Percentiles rank a stretch among this genome's conserved stretches.
Conservation (phyloP, 148 eudicot genomes). For the Chenopodium album region DNA sequence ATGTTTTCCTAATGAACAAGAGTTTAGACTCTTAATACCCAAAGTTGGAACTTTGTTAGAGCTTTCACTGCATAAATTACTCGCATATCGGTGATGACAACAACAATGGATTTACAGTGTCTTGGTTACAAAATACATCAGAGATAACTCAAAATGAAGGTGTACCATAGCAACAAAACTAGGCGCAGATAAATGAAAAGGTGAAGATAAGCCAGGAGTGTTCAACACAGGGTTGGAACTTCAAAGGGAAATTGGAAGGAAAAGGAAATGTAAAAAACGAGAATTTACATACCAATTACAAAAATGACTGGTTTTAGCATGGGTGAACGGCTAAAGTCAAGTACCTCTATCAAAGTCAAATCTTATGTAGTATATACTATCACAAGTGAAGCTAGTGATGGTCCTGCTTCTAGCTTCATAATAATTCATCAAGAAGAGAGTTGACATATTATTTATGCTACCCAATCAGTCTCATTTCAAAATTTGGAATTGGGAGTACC, state of each 20-base stretch:
- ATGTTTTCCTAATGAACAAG: background rate
- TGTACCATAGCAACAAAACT: background rate
- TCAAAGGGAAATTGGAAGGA: background rate
- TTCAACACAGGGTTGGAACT: background rate
- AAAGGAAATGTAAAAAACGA: background rate
- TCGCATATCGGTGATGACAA: background rate
- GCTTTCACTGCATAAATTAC: background rate
- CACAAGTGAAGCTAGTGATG: background rate
- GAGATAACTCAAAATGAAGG: background rate
- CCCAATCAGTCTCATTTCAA: background rate
- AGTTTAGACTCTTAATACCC: background rate
- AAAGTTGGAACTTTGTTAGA: background rate
- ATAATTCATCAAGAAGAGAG: background rate
- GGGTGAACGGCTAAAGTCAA: background rate
- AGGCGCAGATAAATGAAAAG: background rate
- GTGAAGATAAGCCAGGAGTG: background rate
- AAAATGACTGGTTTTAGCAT: background rate
- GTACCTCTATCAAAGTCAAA: background rate
- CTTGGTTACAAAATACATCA: background rate
- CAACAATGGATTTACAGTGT: background rate
- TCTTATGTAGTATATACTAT: background rate
- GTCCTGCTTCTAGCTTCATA: background rate
- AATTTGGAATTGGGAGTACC: too few species aligned
- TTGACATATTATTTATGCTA: background rate
- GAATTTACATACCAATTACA: background rate